phyloP scores from a whole-genome alignment of 164 flowering plant genomes.

The Vitis riparia region DNA sequence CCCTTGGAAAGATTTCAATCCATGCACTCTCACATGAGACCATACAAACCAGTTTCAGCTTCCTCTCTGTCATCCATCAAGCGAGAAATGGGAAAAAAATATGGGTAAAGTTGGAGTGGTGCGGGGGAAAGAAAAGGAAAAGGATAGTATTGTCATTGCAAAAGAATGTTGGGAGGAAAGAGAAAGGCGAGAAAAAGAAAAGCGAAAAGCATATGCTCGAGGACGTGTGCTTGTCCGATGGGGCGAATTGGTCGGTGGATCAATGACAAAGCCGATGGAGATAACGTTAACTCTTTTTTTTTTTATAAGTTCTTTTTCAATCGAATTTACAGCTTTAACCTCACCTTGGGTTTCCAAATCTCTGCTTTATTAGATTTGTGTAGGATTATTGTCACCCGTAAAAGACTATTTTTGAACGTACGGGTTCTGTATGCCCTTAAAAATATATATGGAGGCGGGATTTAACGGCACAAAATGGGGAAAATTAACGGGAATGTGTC shows the following conservation, averaged over 20 bases:
- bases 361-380: no score
- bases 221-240: conserved; percentile 21
- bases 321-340: neutral
- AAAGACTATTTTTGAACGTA: neutral
- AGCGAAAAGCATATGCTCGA: conserved; percentile 8
- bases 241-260: conserved; percentile 5
- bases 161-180: neutral
- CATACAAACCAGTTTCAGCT: no score
- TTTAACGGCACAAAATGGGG: neutral
- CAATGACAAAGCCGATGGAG: neutral
- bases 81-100: no score
- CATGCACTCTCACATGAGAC: no score
- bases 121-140: neutral
- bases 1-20: no score
- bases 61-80: no score
- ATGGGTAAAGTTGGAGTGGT: no score
- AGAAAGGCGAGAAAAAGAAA: neutral
- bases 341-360: neutral
- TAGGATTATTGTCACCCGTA: no score
- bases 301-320: neutral
- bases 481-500: neutral
- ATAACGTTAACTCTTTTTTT: neutral
- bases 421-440: neutral
- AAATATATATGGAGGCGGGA: neutral
- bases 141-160: conserved; percentile 3